These are phyloP conservation scores for Lactarius indigo DNA, from an alignment of 768 basidiomycete genomes.

Conservation along the genomic window DNA sequence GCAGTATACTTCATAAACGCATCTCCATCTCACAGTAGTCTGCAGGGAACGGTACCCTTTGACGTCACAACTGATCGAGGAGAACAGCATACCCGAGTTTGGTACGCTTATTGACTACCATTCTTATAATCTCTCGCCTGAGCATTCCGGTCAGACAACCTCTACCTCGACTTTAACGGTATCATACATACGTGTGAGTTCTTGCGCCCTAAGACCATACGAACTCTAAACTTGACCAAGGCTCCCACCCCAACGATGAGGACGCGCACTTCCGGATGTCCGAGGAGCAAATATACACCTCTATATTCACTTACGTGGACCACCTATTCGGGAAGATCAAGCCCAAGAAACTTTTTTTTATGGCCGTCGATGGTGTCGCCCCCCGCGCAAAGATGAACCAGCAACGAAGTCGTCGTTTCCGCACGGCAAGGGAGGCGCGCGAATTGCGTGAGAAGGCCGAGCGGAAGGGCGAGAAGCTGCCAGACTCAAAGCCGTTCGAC, in stretches of 20 bases:
- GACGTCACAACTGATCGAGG: conserved; percentile 95
- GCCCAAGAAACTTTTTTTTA: conserved; percentile 96
- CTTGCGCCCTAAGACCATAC: neutral
- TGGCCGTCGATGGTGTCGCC: conserved; percentile 98
- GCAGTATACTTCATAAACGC: neutral
- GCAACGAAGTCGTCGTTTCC: conserved; percentile 88
- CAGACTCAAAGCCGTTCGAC: conserved; percentile 94
- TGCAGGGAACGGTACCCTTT: conserved; percentile 93
- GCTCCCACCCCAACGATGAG: conserved; percentile 96
- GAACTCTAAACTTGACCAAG: conserved; percentile 29
- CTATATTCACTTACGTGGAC: conserved; percentile 96
- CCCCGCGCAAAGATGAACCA: conserved; percentile 99
- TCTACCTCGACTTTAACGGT: conserved; percentile 93
- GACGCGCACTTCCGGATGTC: conserved; percentile 94
- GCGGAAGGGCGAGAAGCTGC: conserved; percentile 85
- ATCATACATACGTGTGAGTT: conserved; percentile 78
- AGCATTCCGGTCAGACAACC: conserved; percentile 54
- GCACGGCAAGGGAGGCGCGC: conserved; percentile 89
- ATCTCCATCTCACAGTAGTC: conserved; percentile 9
- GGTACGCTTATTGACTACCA: conserved; percentile 44
- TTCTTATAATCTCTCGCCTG: conserved; percentile 11
- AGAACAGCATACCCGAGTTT: conserved; percentile 99
- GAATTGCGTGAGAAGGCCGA: conserved; percentile 85
- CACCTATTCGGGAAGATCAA: conserved; percentile 96
- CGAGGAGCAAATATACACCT: conserved; percentile 96